Evolutionary conservation across 495 filamentous ascomycete species (phyloP), one percentile per base, ranked within the genome.

Genomic region (Penicillium robsamsonii): DNA sequence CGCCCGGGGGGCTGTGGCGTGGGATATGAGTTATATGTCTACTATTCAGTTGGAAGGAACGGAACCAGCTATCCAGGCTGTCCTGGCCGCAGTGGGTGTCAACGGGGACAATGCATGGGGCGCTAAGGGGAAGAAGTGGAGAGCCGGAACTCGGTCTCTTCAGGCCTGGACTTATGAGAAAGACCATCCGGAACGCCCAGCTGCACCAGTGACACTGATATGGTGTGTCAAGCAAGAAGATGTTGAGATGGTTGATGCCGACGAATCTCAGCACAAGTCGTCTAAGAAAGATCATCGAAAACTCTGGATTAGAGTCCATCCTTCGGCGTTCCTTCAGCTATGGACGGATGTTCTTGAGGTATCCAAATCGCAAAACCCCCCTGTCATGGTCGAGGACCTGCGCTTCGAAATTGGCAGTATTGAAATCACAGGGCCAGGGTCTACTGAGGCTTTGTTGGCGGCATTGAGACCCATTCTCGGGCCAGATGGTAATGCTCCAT

Each of bases 21-120:
- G 95, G 93, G 94, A 98, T 74, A 91, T 85, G 82, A 97, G 92
- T 65, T 98, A 96, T 67, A 90, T 94, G 74, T 85, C 90, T 67
- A 97, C 90, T 2, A 86, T 96, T 59, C 81, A 86, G 31, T 62
- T 97, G 2, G 87, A 88, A 54, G 94, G 95, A 7, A 67, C 75
- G 4, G 80, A 83, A 41, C 63, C 73, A 12, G 85, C 82, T 25
- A 66, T 96, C 22, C 74, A 84, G 51, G 81, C 80, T 20, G 74
- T 94, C 22, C 60, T 97, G 29, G 82, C 75, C 52, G 76, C 72
- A 4, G 59, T 96, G 1, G 71, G 73, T 31, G 68, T 91, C 24
- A 77, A 75, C 18, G 82, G 81, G 24, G 76, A 83, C 25, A 72
- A 78, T 17, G 72, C 80, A 53, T 87, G 86, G 82, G 79, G 79